These are phyloP conservation scores for Wickerhamomyces canadensis DNA, from an alignment of 805 yeast species.

Conservation along the genomic window DNA sequence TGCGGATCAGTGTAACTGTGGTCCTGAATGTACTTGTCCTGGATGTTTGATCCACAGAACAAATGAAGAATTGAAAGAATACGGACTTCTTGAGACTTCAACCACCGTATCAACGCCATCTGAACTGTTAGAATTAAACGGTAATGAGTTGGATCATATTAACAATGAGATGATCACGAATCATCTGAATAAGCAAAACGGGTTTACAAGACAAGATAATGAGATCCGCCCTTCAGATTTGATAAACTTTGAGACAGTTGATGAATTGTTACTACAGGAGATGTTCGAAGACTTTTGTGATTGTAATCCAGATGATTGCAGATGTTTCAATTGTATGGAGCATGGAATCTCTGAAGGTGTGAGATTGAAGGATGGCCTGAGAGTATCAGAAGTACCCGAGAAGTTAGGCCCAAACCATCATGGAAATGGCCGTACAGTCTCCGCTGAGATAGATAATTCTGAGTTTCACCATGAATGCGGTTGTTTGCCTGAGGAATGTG, in stretches of 20 bases:
- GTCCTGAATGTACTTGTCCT: slow-evolving; percentile 20
- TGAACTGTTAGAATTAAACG: slow-evolving; percentile 1
- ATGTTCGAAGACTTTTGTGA: slow-evolving; percentile 14
- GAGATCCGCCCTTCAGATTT: background rate
- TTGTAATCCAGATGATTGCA: slow-evolving; percentile 13
- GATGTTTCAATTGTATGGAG: slow-evolving; percentile 17
- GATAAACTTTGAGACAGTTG: slow-evolving; percentile 18
- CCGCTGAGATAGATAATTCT: background rate
- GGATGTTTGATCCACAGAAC: slow-evolving; percentile 24
- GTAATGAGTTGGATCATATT: background rate
- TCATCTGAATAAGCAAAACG: background rate
- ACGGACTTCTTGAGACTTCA: slow-evolving; percentile 19
- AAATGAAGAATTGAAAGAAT: slow-evolving; percentile 18
- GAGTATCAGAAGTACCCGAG: slow-evolving; percentile 3
- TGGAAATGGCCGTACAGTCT: too few species aligned
- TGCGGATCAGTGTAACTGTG: slow-evolving; percentile 23
- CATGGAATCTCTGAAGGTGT: slow-evolving; percentile 23
- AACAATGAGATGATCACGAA: too few species aligned
- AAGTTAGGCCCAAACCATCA: too few species aligned
- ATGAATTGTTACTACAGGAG: slow-evolving; percentile 14
- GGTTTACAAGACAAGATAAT: background rate
- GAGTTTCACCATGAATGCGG: slow-evolving; percentile 17
- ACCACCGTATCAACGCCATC: slow-evolving; percentile 14
- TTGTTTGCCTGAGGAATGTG: slow-evolving; percentile 17
- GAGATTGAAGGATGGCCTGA: slow-evolving; percentile 13